Evolutionary conservation across 2,329 filamentous ascomycete species (phyloP).

Genomic region (Sporothrix phasma): DNA sequence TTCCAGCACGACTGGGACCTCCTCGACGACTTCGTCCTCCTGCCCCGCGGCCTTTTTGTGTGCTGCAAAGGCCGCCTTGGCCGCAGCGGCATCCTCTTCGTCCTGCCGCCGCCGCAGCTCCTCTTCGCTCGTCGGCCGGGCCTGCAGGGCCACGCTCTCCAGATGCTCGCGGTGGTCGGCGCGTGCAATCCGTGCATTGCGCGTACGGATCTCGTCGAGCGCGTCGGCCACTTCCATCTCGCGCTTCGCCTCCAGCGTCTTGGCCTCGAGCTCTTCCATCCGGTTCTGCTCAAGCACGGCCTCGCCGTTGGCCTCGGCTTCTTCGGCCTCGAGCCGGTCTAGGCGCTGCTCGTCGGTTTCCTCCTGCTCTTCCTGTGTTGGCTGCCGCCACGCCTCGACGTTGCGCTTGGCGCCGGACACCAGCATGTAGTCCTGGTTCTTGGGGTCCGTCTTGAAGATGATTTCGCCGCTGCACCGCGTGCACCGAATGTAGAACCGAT

Average conservation of each 20-base stretch:
- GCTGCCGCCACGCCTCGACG: conserved; percentile 78
- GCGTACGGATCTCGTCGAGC: conserved; percentile 82
- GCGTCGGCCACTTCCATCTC: conserved; percentile 98
- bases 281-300: conserved; percentile 62
- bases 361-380: conserved; percentile 31
- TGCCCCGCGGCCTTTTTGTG: conserved; percentile 42
- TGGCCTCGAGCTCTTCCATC: conserved; percentile 91
- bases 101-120: conserved; percentile 60
- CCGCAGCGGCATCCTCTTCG: conserved; percentile 72
- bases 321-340: conserved; percentile 72
- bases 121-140: conserved; percentile 45
- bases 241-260: conserved; percentile 81
- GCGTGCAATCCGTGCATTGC: conserved; percentile 80
- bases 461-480: conserved; percentile 80
- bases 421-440: conserved; percentile 71
- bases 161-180: conserved; percentile 59
- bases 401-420: conserved; percentile 81
- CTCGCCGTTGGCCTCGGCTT: conserved; percentile 40
- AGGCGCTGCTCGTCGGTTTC: conserved; percentile 84
- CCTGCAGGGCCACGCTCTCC: conserved; percentile 40
- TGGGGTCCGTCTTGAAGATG: conserved; percentile 88
- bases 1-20: too few relatives aligned
- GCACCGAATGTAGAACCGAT: conserved; percentile 83
- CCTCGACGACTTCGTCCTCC: conserved; percentile 38
- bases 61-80: conserved; percentile 64